Conservation (phyloP, 83 land plant genomes). For the Picea engelmannii region DNA sequence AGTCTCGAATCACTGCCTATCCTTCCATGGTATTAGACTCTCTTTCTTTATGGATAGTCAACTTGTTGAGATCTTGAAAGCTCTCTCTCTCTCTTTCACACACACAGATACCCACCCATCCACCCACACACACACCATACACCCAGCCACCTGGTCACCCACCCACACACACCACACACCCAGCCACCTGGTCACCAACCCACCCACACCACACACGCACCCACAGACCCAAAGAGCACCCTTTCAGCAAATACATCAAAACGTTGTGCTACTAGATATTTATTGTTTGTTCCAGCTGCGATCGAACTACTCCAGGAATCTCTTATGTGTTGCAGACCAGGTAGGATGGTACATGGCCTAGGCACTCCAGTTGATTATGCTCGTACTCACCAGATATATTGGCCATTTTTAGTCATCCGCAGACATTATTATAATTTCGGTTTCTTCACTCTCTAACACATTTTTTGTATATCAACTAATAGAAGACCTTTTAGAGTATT, state of each 20-base stretch:
- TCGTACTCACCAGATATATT: neutral
- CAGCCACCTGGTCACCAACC: no score
- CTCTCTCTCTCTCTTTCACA: neutral
- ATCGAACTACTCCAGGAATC: neutral
- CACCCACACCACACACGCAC: no score
- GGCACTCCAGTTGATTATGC: neutral
- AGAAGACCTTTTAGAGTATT: neutral
- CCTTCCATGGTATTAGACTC: neutral
- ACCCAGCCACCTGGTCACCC: neutral
- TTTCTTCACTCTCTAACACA: neutral
- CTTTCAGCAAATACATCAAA: neutral
- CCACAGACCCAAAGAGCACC: no score
- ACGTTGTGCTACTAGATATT: neutral
- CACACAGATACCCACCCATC: neutral
- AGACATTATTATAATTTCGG: neutral
- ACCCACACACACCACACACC: no score
- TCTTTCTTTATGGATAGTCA: neutral
- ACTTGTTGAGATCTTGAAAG: neutral
- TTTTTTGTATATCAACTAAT: neutral
- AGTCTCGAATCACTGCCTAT: neutral
- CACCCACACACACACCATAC: neutral
- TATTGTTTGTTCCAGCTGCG: neutral
- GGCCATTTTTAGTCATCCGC: neutral
- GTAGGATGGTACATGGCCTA: neutral
- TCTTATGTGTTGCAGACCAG: neutral